Evolutionary conservation across 805 yeast species (phyloP).

Genomic region (Zygotorulaspora sp.): DNA sequence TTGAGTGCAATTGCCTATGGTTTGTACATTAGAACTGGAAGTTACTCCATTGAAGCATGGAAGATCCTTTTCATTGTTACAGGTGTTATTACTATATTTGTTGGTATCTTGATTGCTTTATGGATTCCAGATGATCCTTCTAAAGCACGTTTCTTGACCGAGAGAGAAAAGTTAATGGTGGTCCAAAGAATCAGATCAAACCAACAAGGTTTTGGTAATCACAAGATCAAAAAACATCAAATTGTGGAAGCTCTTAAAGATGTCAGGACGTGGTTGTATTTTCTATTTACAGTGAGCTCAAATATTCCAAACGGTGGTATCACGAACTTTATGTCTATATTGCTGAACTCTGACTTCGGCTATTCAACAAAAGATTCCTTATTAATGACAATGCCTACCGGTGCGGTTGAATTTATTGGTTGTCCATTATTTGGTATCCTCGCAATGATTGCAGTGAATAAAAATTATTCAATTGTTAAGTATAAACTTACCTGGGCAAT

Average conservation of each 20-base stretch:
- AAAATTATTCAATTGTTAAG: conserved; percentile 13
- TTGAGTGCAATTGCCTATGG: conserved; percentile 57
- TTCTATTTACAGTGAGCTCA: conserved; percentile 39
- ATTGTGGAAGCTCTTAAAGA: conserved; percentile 49
- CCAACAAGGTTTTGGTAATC: conserved; percentile 57
- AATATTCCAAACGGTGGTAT: conserved; percentile 54
- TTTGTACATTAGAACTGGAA: conserved; percentile 36
- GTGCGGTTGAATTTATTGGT: conserved; percentile 44
- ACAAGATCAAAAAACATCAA: conserved; percentile 51
- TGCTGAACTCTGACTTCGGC: conserved; percentile 42
- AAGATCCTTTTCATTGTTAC: conserved; percentile 53
- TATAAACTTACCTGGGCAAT: conserved; percentile 34
- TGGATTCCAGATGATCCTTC: conserved; percentile 57
- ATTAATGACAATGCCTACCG: conserved; percentile 44
- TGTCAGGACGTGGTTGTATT: conserved; percentile 45
- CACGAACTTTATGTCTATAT: conserved; percentile 45
- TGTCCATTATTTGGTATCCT: conserved; percentile 32
- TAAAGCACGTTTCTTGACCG: conserved; percentile 43
- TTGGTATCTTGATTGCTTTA: conserved; percentile 45
- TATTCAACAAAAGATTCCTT: conserved; percentile 40
- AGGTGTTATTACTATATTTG: conserved; percentile 52
- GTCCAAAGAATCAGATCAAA: conserved; percentile 51
- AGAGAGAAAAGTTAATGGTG: conserved; percentile 44
- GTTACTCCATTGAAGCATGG: conserved; percentile 51
- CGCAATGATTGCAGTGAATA: conserved; percentile 21